Percentiles rank a stretch among this genome's conserved stretches.
phyloP scores from a whole-genome alignment of 306 rosid species.

The Dalbergia cochinchinensis region DNA sequence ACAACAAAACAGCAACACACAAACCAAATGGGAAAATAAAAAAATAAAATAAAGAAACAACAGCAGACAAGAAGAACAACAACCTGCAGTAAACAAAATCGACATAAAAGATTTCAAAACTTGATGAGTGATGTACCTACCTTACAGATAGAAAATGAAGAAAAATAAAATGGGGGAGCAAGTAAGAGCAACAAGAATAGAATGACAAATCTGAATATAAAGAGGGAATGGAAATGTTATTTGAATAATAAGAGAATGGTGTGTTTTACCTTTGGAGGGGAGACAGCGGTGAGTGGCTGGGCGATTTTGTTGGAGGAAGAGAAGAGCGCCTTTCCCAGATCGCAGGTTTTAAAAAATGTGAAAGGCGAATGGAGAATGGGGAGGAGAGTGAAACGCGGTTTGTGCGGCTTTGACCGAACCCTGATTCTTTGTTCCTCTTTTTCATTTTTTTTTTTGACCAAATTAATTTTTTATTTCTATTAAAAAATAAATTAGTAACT shows the following conservation, averaged over 20 bases:
- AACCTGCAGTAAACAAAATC: too few relatives aligned
- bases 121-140: not conserved
- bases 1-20: not conserved
- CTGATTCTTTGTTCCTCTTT: not conserved
- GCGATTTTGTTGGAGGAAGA: constrained; percentile 38
- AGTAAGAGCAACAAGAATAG: not conserved
- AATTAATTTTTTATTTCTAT: too few relatives aligned
- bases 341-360: not conserved
- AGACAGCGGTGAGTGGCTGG: constrained; percentile 28
- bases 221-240: not conserved
- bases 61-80: not conserved
- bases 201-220: not conserved
- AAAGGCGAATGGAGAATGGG: not conserved
- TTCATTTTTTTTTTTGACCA: too few relatives aligned
- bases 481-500: too few relatives aligned
- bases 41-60: not conserved
- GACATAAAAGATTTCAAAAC: not conserved
- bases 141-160: not conserved
- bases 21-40: not conserved
- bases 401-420: constrained; percentile 6
- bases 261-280: not conserved
- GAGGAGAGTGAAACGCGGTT: constrained; percentile 6
- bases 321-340: not conserved
- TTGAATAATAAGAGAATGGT: not conserved
- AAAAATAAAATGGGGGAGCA: not conserved